Percentiles rank a stretch among this genome's conserved stretches.
phyloP scores from a whole-genome alignment of 495 filamentous ascomycete species.

The Penicillium nucicola region DNA sequence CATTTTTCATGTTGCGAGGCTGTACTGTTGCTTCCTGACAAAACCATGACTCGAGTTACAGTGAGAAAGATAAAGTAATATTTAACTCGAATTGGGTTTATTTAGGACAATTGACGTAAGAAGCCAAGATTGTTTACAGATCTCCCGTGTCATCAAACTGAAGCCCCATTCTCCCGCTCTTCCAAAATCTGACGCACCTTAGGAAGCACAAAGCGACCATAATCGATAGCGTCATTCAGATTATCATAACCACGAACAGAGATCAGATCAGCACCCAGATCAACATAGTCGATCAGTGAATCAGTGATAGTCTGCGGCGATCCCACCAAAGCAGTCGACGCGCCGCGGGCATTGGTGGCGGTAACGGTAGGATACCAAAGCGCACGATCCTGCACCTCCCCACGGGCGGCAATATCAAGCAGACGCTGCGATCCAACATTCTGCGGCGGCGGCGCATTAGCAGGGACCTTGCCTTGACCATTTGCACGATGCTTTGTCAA shows the following conservation, averaged over 20 bases:
- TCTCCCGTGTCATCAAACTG: neutral
- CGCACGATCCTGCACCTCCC: constrained; percentile 53
- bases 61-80: too few species aligned
- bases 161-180: constrained; percentile 16
- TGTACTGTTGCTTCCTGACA: too few species aligned
- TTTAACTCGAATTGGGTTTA: too few species aligned
- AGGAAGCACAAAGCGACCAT: constrained; percentile 49
- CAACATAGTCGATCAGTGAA: constrained; percentile 51
- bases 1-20: too few species aligned
- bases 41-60: too few species aligned
- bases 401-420: constrained; percentile 49
- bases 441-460: constrained; percentile 38
- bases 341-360: constrained; percentile 51
- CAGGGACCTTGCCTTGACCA: constrained; percentile 25
- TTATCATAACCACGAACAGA: constrained; percentile 56
- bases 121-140: too few species aligned
- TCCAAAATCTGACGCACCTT: constrained; percentile 39
- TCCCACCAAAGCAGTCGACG: constrained; percentile 54
- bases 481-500: constrained; percentile 31
- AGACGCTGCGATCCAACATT: constrained; percentile 53
- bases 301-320: constrained; percentile 45
- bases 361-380: constrained; percentile 56
- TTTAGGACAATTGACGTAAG: too few species aligned
- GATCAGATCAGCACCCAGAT: constrained; percentile 49
- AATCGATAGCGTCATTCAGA: constrained; percentile 52